Evolutionary conservation across 169 alveolate genomes (phyloP).

Genomic region (Eimeria tenella): DNA sequence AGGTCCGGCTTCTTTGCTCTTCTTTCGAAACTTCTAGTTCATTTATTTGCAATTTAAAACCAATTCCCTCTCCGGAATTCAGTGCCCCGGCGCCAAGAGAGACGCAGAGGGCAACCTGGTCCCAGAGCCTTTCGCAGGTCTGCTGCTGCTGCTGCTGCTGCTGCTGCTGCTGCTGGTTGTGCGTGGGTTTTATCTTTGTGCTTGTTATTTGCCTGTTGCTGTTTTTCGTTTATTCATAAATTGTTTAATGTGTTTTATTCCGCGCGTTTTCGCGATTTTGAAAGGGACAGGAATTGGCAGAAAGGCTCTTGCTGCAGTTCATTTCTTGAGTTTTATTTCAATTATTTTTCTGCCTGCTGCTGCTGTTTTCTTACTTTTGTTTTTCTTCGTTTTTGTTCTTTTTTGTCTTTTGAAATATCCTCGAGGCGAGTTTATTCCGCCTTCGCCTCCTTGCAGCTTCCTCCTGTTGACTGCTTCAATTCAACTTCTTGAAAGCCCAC

Average conservation of each 20-base stretch:
- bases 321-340: too few species aligned
- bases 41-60: not conserved
- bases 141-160: not conserved
- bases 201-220: not conserved
- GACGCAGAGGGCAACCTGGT: slow-evolving; percentile 5
- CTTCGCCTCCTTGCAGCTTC: too few species aligned
- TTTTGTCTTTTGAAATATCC: too few species aligned
- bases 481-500: too few species aligned
- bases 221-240: not conserved
- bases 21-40: not conserved
- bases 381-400: too few species aligned
- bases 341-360: too few species aligned
- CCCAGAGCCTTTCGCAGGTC: slow-evolving; percentile 68
- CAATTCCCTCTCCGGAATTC: slow-evolving; percentile 58
- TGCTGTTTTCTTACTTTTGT: too few species aligned
- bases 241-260: not conserved
- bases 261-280: not conserved
- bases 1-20: slow-evolving; percentile 21
- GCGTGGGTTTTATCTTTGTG: not conserved
- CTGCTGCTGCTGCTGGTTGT: not conserved
- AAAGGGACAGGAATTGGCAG: too few species aligned
- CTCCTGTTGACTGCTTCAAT: too few species aligned
- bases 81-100: slow-evolving; percentile 39
- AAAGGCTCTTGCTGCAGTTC: too few species aligned
- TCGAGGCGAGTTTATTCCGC: too few species aligned